Conservation (phyloP, 2,329 filamentous ascomycete genomes). For the Metarhizium album region DNA sequence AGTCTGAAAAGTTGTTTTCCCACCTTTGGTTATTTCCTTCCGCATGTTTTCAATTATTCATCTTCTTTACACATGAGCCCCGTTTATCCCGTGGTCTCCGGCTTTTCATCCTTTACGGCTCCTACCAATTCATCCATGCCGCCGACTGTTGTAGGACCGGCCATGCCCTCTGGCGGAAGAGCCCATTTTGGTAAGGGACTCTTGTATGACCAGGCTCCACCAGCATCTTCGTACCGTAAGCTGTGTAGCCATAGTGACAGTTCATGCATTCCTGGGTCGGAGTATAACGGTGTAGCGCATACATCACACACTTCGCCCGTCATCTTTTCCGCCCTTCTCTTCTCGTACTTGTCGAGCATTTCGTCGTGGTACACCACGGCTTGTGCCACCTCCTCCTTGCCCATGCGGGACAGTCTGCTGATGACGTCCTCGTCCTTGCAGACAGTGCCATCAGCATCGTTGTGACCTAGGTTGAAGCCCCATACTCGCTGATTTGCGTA, state of each 20-base stretch:
- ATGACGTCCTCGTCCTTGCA: constrained; percentile 87
- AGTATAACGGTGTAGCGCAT: constrained; percentile 84
- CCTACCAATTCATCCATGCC: constrained; percentile 48
- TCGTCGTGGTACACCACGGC: constrained; percentile 90
- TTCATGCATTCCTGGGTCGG: constrained; percentile 82
- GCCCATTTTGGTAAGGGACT: constrained; percentile 83
- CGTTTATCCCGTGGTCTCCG: constrained; percentile 20
- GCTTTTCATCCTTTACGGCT: constrained; percentile 37
- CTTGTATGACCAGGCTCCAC: constrained; percentile 77
- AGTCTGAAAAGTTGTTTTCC: not conserved
- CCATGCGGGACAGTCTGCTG: constrained; percentile 74
- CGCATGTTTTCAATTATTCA: not conserved
- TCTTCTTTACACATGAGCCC: not conserved
- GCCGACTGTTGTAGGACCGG: constrained; percentile 60
- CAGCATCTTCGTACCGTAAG: constrained; percentile 73
- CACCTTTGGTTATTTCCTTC: not conserved
- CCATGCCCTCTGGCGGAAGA: constrained; percentile 61
- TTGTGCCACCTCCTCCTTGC: constrained; percentile 84
- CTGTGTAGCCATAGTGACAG: constrained; percentile 91
- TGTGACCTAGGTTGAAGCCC: constrained; percentile 63
- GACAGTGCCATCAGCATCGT: constrained; percentile 52
- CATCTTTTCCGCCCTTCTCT: constrained; percentile 85
- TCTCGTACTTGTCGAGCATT: constrained; percentile 83
- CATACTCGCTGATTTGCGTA: constrained; percentile 93
- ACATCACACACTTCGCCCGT: constrained; percentile 72